Evolutionary conservation across 2,329 filamentous ascomycete genomes (phyloP).

Genomic region (Lachnellula suecica): DNA sequence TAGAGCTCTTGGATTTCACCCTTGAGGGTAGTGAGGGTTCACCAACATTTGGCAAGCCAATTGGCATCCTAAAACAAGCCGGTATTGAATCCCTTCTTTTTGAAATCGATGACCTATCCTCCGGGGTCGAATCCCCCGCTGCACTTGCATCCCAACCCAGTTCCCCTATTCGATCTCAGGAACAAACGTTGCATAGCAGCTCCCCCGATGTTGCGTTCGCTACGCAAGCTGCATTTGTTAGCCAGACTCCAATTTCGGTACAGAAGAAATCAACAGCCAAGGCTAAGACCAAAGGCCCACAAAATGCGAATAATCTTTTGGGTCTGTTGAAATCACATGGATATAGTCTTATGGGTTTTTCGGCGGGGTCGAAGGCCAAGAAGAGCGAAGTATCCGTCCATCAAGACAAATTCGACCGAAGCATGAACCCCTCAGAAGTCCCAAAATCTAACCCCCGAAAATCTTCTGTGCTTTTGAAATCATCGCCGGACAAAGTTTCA

Average conservation of each 20-base stretch:
- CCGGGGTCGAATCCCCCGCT: not conserved
- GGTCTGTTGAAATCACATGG: not conserved
- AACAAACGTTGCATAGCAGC: not conserved
- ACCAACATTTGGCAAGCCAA: conserved; percentile 27
- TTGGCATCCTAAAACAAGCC: conserved; percentile 12
- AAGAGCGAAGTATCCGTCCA: not conserved
- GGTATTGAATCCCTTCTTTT: not conserved
- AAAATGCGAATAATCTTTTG: not conserved
- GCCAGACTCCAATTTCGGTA: not conserved
- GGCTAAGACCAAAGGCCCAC: not conserved
- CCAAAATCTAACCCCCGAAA: not conserved
- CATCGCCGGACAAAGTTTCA: not conserved
- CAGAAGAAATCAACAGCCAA: not conserved
- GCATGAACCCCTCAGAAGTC: too few relatives aligned
- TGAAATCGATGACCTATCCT: not conserved
- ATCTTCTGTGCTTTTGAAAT: not conserved
- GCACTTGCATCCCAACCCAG: not conserved
- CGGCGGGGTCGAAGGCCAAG: not conserved
- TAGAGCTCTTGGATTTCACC: conserved; percentile 27
- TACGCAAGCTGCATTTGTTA: conserved; percentile 2
- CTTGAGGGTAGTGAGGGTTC: conserved; percentile 28
- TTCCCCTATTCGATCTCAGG: conserved; percentile 8
- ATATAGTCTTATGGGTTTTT: too few relatives aligned
- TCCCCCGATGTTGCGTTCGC: not conserved
- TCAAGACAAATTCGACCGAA: not conserved